Percentiles rank a stretch among this genome's conserved stretches.
These are phyloP conservation scores for Microascus cirrosus DNA, from an alignment of 2,329 filamentous ascomycete genomes.

Conservation along the genomic window DNA sequence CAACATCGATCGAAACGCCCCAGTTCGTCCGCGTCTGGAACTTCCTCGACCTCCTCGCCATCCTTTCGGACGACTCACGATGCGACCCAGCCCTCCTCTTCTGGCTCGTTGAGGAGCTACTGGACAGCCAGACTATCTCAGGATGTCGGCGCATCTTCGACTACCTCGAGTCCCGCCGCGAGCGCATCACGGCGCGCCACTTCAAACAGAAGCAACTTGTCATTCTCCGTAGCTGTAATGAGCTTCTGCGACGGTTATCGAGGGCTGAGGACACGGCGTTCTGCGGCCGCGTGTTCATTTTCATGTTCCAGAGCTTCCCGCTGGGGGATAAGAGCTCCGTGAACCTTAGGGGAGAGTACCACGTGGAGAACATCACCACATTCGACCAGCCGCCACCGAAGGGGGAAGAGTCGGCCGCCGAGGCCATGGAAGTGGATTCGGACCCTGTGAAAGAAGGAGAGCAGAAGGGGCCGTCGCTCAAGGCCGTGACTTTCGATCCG, in stretches of 20 bases:
- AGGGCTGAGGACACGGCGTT: slow-evolving; percentile 95
- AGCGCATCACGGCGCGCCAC: slow-evolving; percentile 71
- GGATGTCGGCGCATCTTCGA: slow-evolving; percentile 89
- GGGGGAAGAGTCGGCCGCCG: slow-evolving; percentile 18
- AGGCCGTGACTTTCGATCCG: slow-evolving; percentile 22
- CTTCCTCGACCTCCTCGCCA: slow-evolving; percentile 79
- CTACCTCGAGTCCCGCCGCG: slow-evolving; percentile 85
- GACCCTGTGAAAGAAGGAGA: slow-evolving; percentile 19
- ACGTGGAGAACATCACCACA: slow-evolving; percentile 84
- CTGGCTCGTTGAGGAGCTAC: slow-evolving; percentile 84
- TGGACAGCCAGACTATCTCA: slow-evolving; percentile 91
- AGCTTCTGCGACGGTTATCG: slow-evolving; percentile 85
- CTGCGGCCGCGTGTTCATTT: slow-evolving; percentile 95
- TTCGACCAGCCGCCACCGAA: slow-evolving; percentile 51
- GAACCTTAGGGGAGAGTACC: slow-evolving; percentile 90
- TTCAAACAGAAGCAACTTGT: slow-evolving; percentile 78
- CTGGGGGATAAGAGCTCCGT: slow-evolving; percentile 95
- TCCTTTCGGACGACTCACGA: slow-evolving; percentile 72
- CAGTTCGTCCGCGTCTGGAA: slow-evolving; percentile 85
- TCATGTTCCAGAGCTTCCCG: slow-evolving; percentile 95
- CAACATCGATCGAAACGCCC: slow-evolving; percentile 63
- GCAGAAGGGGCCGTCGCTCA: slow-evolving; percentile 17
- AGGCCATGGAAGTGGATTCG: slow-evolving; percentile 60
- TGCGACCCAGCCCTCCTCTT: slow-evolving; percentile 74
- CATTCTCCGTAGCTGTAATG: slow-evolving; percentile 90